Base-by-base conservation (phyloP, 257 asterid genomes). In the Salvia hispanica region DNA sequence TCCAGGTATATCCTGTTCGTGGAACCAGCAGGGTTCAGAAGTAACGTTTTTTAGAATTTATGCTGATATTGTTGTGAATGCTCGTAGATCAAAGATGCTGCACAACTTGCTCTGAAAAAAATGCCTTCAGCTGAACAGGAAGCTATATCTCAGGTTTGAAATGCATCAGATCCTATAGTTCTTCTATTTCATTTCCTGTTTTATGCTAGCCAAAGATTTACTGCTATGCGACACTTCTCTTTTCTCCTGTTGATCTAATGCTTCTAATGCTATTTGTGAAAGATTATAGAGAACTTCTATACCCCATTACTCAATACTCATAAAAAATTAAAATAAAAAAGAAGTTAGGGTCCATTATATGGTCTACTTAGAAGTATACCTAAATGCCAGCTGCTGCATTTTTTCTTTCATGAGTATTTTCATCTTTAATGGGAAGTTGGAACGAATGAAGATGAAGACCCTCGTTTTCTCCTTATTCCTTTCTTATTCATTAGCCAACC, bases 41-140 rank as follows among this genome's bases (percentile, higher is more conserved):
- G 52, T 74, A 51, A 33, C 37, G 58, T 78, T 14, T 55, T 65
- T 40, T 51, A 42, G 52, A 16, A 50, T 68, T 62, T 12, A 62
- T 73, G 45, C 48, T 72, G 57, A 66, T 70, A 34, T 33, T 69
- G 61, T 76, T 72, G 43, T 69, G 60, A 69, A 73, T 74, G 59
- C 51, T 66, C 81, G 79, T 81, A 94, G 97, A 72, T 83, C 53
- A 94, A 89, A 82, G 99, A 94, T 82, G 99, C 95, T 66, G 95
- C 97, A 42, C 95, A 94, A 73, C 96, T 94, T 59, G 99, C 99
- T 80, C 75, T 91, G 79, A 91, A 91, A 75, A 87, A 72, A 76
- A 80, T 91, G 97, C 93, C 96, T 74, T 91, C 96, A 31, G 82
- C 96, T 7, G 97, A 88, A 78, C 89, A 88, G 80, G 99, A 94